A percentile compares a stretch with the other conserved stretches of the same genome.
phyloP scores from a whole-genome alignment of 2,329 filamentous ascomycete genomes.

The Penicillium sp. region DNA sequence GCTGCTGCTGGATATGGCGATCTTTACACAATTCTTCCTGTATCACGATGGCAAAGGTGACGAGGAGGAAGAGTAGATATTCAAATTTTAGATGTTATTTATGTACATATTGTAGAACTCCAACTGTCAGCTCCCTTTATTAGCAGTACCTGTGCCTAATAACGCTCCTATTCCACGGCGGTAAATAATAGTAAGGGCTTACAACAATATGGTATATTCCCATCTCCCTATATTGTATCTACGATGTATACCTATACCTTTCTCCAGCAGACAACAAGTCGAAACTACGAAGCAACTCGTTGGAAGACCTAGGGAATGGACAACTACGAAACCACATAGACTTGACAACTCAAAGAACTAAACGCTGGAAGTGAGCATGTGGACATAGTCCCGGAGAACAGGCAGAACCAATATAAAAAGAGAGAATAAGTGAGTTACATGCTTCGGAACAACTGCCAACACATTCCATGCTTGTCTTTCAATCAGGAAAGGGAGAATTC shows the following conservation, averaged over 20 bases:
- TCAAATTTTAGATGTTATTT: not conserved
- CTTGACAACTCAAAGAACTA: not conserved
- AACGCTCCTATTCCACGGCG: not conserved
- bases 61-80: slow-evolving; percentile 11
- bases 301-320: too few relatives aligned
- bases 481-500: not conserved
- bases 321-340: not conserved
- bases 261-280: not conserved
- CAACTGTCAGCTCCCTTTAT: not conserved
- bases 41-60: slow-evolving; percentile 54
- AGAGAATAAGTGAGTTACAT: not conserved
- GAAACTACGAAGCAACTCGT: not conserved
- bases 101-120: not conserved
- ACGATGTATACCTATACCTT: too few relatives aligned
- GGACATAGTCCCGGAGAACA: not conserved
- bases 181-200: not conserved
- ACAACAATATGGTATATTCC: too few relatives aligned
- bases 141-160: not conserved
- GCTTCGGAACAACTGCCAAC: not conserved
- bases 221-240: too few relatives aligned
- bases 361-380: not conserved
- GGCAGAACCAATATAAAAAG: not conserved
- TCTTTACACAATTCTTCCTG: slow-evolving; percentile 89
- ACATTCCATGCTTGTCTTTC: too few relatives aligned
- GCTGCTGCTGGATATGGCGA: slow-evolving; percentile 75